Percentiles rank a stretch among this genome's conserved stretches.
phyloP scores from a whole-genome alignment of 306 rosid species.

The Malus sylvestris region DNA sequence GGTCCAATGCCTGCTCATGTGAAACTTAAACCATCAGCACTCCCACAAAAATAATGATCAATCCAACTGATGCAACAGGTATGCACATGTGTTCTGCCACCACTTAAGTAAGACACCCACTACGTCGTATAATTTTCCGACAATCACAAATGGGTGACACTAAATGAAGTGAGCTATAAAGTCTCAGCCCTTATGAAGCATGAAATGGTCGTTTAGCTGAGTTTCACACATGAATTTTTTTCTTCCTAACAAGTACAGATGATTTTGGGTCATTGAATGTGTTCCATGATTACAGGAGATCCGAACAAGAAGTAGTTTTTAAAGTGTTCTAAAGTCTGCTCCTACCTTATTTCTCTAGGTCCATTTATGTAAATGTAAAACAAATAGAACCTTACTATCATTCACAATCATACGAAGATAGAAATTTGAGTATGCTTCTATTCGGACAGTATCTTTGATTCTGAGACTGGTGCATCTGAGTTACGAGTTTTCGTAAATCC shows the following conservation, averaged over 20 bases:
- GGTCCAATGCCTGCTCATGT: slow-evolving; percentile 53
- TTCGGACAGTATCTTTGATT: background rate
- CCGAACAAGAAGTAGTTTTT: background rate
- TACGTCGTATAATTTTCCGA: background rate
- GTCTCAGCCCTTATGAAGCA: background rate
- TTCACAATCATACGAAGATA: too few species aligned
- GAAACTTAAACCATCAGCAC: slow-evolving; percentile 18
- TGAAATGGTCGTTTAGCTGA: background rate
- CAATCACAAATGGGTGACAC: background rate
- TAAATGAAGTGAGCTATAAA: background rate
- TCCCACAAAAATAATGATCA: slow-evolving; percentile 1
- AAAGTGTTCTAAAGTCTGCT: background rate
- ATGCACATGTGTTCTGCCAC: background rate
- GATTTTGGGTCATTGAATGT: background rate
- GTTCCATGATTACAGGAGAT: background rate
- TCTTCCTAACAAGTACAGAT: background rate
- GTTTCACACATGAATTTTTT: background rate
- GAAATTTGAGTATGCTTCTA: too few species aligned
- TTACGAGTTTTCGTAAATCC: background rate
- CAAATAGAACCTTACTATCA: background rate
- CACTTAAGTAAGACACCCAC: background rate
- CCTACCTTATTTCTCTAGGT: background rate
- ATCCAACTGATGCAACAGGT: background rate
- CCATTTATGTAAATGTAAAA: background rate
- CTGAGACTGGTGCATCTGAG: background rate